Percentiles rank a stretch among this genome's conserved stretches.
Conservation (phyloP, 331 rosid genomes). For the Arachis monticola region DNA sequence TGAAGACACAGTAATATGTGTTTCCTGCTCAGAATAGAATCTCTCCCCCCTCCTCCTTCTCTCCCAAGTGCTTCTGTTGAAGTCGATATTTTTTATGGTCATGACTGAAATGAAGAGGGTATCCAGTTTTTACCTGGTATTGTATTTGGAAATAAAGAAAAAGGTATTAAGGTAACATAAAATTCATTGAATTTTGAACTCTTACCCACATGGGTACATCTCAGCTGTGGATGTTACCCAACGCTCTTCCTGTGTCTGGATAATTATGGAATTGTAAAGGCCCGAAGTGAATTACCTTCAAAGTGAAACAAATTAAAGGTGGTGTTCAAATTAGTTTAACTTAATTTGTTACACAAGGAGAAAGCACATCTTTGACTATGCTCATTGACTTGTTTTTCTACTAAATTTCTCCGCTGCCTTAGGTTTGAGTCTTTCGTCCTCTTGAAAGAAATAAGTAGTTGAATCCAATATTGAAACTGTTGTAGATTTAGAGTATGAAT, state of each 20-base stretch:
- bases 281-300: conserved; percentile 14
- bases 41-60: not conserved
- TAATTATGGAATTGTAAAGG: conserved; percentile 12
- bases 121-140: not conserved
- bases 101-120: not conserved
- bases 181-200: conserved; percentile 13
- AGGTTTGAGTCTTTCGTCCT: not conserved
- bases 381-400: not conserved
- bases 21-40: not conserved
- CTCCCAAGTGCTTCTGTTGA: not conserved
- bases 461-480: not conserved
- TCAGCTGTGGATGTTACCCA: not conserved
- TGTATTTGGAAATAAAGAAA: not conserved
- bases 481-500: not conserved
- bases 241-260: conserved; percentile 27
- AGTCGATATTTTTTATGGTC: not conserved
- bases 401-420: not conserved
- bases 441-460: conserved; percentile 1
- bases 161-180: not conserved
- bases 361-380: not conserved
- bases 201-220: not conserved
- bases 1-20: not conserved
- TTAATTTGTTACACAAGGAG: not conserved
- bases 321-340: conserved; percentile 12
- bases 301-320: not conserved